phyloP scores from a whole-genome alignment of 345 rosid species.

The Melaleuca quinquenervia region DNA sequence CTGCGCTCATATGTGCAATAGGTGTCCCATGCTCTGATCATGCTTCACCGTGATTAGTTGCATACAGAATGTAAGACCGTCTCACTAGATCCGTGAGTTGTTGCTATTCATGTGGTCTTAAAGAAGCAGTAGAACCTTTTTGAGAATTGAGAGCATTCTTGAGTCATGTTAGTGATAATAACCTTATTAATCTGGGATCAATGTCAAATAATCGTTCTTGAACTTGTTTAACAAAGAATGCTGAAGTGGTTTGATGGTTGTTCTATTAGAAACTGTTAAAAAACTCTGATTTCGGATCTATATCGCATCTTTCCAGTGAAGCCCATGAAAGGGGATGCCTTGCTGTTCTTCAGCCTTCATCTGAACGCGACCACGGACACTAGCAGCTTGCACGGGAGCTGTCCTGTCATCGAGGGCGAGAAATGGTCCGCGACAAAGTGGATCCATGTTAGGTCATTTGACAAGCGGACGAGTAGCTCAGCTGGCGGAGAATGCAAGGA shows the following conservation, averaged over 20 bases:
- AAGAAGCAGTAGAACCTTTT: not conserved
- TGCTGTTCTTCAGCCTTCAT: conserved; percentile 37
- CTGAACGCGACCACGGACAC: conserved; percentile 25
- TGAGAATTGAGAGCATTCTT: not conserved
- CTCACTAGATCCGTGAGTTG: not conserved
- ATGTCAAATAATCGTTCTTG: not conserved
- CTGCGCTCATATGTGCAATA: not conserved
- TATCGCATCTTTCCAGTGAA: conserved; percentile 20
- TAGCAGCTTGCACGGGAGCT: conserved; percentile 35
- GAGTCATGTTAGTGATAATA: not conserved
- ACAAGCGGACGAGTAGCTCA: not conserved
- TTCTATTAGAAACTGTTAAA: not conserved
- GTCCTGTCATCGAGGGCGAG: conserved; percentile 40
- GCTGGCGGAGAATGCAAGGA: conserved; percentile 36
- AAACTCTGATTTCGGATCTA: not conserved
- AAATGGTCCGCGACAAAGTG: conserved; percentile 52
- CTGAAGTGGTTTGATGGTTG: not conserved
- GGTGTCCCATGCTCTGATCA: not conserved
- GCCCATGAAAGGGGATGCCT: conserved; percentile 30
- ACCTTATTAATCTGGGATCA: not conserved
- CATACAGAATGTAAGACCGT: not conserved
- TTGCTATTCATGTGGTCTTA: not conserved
- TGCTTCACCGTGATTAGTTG: not conserved
- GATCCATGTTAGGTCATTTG: conserved; percentile 72
- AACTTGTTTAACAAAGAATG: not conserved